A percentile compares a stretch with the other conserved stretches of the same genome.
These are phyloP conservation scores for Termitomyces sp. DNA, from an alignment of 768 basidiomycete species.

Conservation along the genomic window DNA sequence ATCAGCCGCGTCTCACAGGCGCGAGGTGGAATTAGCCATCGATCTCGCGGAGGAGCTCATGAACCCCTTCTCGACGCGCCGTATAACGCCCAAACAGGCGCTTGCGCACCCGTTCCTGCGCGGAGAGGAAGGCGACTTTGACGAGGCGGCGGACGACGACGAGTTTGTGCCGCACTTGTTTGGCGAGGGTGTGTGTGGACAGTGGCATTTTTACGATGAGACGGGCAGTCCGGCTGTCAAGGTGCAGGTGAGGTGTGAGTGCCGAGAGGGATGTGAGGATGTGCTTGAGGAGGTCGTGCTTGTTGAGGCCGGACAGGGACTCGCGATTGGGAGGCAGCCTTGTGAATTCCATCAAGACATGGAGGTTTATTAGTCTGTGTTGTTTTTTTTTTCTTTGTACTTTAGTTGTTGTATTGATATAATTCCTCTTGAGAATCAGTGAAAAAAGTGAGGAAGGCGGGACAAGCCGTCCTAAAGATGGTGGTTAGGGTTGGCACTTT, in stretches of 20 bases:
- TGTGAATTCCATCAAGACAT: slow-evolving; percentile 54
- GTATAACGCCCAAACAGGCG: slow-evolving; percentile 71
- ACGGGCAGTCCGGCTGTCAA: slow-evolving; percentile 50
- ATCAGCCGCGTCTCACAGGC: slow-evolving; percentile 35
- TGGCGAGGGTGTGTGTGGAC: slow-evolving; percentile 54
- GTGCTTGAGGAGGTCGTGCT: slow-evolving; percentile 23
- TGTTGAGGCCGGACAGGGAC: slow-evolving; percentile 40
- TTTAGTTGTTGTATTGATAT: slow-evolving; percentile 5
- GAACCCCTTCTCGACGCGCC: slow-evolving; percentile 69
- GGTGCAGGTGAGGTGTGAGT: slow-evolving; percentile 31
- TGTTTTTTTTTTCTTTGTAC: background rate
- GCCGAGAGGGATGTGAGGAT: slow-evolving; percentile 19
- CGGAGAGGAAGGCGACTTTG: slow-evolving; percentile 24
- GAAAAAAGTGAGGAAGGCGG: background rate
- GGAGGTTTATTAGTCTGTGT: slow-evolving; percentile 13
- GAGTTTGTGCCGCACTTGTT: slow-evolving; percentile 64
- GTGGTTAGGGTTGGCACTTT: too few relatives aligned
- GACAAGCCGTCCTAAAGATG: background rate
- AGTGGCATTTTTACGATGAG: slow-evolving; percentile 53
- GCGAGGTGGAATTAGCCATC: slow-evolving; percentile 61
- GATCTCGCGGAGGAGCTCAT: slow-evolving; percentile 71
- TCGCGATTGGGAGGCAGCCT: slow-evolving; percentile 53
- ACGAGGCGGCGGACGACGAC: slow-evolving; percentile 46
- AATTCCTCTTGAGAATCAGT: background rate
- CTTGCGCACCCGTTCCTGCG: slow-evolving; percentile 75